Percentiles rank a stretch among this genome's conserved stretches.
These are phyloP conservation scores for Rubroboletus pulcherrimus DNA, from an alignment of 768 basidiomycete genomes.

Conservation along the genomic window DNA sequence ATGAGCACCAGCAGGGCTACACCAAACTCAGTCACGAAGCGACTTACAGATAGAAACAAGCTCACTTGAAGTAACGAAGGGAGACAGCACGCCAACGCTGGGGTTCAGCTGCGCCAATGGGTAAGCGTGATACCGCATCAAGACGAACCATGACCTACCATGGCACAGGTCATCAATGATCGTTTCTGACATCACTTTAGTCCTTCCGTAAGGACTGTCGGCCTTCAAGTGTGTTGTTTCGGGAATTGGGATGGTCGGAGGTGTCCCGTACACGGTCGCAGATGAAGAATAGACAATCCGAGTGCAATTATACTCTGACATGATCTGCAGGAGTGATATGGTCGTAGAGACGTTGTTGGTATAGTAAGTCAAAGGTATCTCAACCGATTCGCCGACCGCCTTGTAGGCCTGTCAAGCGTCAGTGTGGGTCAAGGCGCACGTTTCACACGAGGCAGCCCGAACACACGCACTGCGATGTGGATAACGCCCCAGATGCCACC, in stretches of 20 bases:
- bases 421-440: not conserved
- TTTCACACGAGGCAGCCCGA: not conserved
- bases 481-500: conserved; percentile 96
- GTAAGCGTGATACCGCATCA: conserved; percentile 1
- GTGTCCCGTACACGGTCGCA: conserved; percentile 96
- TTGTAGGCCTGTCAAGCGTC: conserved; percentile 73
- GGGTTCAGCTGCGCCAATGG: conserved; percentile 51
- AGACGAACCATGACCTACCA: conserved; percentile 40
- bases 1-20: conserved; percentile 95
- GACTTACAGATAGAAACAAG: not conserved
- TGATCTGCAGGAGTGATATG: conserved; percentile 77
- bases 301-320: conserved; percentile 79
- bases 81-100: conserved; percentile 77
- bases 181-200: conserved; percentile 92
- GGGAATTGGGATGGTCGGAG: conserved; percentile 88
- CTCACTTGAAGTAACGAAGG: conserved; percentile 95
- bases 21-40: conserved; percentile 2
- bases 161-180: conserved; percentile 86
- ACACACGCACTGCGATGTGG: conserved; percentile 84
- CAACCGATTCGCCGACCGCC: conserved; percentile 94
- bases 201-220: conserved; percentile 91
- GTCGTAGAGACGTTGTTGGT: conserved; percentile 91
- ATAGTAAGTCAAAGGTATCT: conserved; percentile 92
- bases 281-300: conserved; percentile 96
- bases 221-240: conserved; percentile 85